Evolutionary conservation across 495 filamentous ascomycete genomes (phyloP).

Genomic region (Penicillium paxilli): DNA sequence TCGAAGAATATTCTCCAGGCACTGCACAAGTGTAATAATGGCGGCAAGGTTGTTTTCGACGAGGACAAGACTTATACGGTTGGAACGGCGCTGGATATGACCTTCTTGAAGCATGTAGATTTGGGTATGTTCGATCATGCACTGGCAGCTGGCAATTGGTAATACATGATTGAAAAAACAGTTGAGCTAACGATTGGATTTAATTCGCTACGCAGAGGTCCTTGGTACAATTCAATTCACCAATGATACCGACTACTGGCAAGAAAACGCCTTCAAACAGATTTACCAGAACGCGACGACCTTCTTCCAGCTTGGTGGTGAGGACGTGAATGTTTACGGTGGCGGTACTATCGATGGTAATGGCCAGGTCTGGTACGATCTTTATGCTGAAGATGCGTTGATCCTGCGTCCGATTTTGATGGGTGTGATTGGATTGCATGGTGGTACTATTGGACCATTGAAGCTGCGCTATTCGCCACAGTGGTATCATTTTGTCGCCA

Average conservation of each 20-base stretch:
- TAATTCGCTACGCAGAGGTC: constrained; percentile 44
- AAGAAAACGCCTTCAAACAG: constrained; percentile 58
- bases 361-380: constrained; percentile 71
- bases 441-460: constrained; percentile 59
- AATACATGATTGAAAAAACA: not conserved
- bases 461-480: constrained; percentile 65
- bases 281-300: constrained; percentile 65
- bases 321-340: constrained; percentile 69
- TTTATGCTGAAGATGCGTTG: constrained; percentile 52
- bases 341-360: constrained; percentile 64
- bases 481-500: constrained; percentile 69
- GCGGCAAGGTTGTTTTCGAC: constrained; percentile 64
- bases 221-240: constrained; percentile 59
- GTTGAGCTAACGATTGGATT: not conserved
- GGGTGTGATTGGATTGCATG: constrained; percentile 61
- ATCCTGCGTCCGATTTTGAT: constrained; percentile 62
- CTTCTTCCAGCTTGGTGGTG: constrained; percentile 69
- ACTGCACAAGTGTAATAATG: constrained; percentile 63
- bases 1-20: constrained; percentile 57
- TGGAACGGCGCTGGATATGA: constrained; percentile 65
- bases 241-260: constrained; percentile 68
- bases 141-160: not conserved
- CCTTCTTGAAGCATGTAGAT: constrained; percentile 63
- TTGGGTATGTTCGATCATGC: constrained; percentile 40
- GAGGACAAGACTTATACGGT: constrained; percentile 56